Base-by-base conservation (phyloP, 2,329 filamentous ascomycete genomes). In the Sphaerulina musiva region DNA sequence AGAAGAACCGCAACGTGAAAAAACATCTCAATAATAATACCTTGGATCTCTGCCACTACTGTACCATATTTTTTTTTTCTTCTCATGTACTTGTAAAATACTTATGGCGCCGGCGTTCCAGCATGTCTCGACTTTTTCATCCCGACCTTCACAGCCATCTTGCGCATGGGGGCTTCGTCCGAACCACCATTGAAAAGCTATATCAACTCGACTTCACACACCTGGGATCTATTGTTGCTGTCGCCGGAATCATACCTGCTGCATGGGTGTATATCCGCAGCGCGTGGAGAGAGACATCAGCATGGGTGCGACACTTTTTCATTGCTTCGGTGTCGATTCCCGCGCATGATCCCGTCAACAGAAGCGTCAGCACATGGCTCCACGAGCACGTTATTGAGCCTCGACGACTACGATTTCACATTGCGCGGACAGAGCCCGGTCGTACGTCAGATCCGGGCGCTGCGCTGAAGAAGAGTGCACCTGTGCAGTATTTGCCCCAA, bases 291-390 rank as follows among this genome's bases (percentile, higher is more conserved):
- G 56, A 60, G 17, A 53, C 54, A 6, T 59, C 56, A 3, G 58
- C 55, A 4, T 62, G 57, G 54, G 46, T 62, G 2, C 54, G 61
- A 32, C 62, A 58, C 4, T 64, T 61, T 20, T 64, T 64, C 48
- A 60, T 64, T 14, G 54, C 62, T 17, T 62, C 60, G 6, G 43
- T 62, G 11, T 61, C 60, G 3, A 59, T 64, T 29, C 62, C 62
- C 3, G 53, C 60, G 17, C 57, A 59, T 4, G 62, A 64, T 47
- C 59, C 60, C 12, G 31, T 62, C 4, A 64, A 64, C 34, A 51
- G 62, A 11, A 62, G 59, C 43, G 60, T 64, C 46, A 61, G 57
- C 48, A 59, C 52, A 40, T 64, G 62, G 62, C 41, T 64, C 9
- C 50, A 62, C 39, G 62, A 64, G 38, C 55, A 60, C 42, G 54